Evolutionary conservation across 805 yeast species (phyloP).

Genomic region (Candida nitratophila): DNA sequence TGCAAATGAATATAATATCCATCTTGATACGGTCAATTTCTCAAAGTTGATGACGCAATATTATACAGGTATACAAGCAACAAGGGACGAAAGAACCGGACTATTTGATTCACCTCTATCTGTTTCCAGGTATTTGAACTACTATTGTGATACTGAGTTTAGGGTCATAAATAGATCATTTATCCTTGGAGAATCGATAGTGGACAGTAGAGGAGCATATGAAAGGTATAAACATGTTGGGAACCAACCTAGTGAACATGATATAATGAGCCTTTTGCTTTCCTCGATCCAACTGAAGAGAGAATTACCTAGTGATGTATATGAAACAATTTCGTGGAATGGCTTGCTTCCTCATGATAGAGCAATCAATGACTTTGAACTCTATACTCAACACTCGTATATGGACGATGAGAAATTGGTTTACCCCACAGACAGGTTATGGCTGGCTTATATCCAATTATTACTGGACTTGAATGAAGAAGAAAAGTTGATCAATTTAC

Average conservation of each 20-base stretch:
- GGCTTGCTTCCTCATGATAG: conserved; percentile 49
- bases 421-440: conserved; percentile 38
- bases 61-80: conserved; percentile 12
- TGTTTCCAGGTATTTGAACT: conserved; percentile 19
- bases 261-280: not conserved
- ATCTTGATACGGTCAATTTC: conserved; percentile 20
- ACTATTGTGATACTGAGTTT: conserved; percentile 5
- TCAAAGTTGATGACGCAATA: conserved; percentile 18
- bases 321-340: conserved; percentile 34
- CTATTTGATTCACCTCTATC: conserved; percentile 9
- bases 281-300: not conserved
- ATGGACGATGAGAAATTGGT: conserved; percentile 26
- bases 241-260: not conserved
- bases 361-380: conserved; percentile 50
- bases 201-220: conserved; percentile 24
- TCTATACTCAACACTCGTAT: conserved; percentile 28
- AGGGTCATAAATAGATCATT: conserved; percentile 16
- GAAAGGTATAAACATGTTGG: conserved; percentile 16
- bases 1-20: conserved; percentile 1
- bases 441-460: conserved; percentile 47
- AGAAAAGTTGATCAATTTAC: conserved; percentile 41
- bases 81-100: not conserved
- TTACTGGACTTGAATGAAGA: conserved; percentile 39
- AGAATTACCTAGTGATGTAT: not conserved
- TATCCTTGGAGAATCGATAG: conserved; percentile 27